phyloP scores from a whole-genome alignment of 2,329 filamentous ascomycete species.

The Berkeleyomyces basicola region DNA sequence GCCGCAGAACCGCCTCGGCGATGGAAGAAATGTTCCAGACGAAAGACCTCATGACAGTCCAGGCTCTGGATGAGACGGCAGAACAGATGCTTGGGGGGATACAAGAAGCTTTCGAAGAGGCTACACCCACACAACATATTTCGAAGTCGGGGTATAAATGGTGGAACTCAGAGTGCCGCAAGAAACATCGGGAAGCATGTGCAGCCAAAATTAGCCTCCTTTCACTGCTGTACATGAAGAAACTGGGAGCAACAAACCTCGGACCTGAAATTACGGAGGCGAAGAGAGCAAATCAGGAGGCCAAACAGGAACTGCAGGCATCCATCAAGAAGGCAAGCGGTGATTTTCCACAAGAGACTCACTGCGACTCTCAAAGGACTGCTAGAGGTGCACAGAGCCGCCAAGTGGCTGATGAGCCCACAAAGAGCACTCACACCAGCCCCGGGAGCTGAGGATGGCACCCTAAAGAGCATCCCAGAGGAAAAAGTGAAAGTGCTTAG shows the following conservation, averaged over 20 bases:
- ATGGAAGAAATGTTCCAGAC: no score
- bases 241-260: neutral
- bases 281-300: neutral
- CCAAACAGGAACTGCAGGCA: neutral
- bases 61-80: no score
- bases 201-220: no score
- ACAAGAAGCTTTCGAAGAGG: no score
- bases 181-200: no score
- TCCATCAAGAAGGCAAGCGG: neutral
- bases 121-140: no score
- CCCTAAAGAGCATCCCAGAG: neutral
- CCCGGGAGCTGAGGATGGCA: neutral
- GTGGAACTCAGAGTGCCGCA: no score
- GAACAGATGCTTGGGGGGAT: no score
- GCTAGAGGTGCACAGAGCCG: neutral
- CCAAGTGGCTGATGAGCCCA: neutral
- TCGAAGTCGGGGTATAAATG: no score
- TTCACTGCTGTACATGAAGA: neutral
- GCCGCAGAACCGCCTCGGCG: no score
- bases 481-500: neutral
- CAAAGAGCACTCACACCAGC: slow-evolving; percentile 1
- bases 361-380: neutral
- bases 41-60: no score
- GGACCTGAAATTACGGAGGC: neutral
- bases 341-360: neutral